These are phyloP conservation scores for Platanthera guangdongensis DNA, from an alignment of 106 monocot genomes.

Conservation along the genomic window DNA sequence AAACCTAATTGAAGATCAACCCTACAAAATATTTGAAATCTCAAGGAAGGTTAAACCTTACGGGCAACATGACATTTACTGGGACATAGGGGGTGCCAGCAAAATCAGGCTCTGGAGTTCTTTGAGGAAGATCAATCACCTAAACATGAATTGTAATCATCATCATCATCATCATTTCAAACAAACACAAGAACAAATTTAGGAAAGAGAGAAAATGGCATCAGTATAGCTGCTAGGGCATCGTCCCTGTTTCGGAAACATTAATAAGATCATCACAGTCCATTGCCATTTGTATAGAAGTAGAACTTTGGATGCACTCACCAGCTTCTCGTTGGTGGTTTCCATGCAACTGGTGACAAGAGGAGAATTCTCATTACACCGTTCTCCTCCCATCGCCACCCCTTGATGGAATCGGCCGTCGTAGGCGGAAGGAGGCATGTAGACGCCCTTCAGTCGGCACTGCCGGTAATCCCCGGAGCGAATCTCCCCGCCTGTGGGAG, in stretches of 20 bases:
- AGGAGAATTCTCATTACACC: conserved; percentile 19
- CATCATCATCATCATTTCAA: not conserved
- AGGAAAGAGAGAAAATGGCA: not conserved
- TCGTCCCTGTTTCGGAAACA: not conserved
- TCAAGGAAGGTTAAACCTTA: conserved; percentile 15
- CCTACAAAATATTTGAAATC: not conserved
- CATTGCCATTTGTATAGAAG: not conserved
- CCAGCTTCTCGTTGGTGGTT: conserved; percentile 46
- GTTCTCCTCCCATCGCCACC: conserved; percentile 10
- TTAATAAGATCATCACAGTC: not conserved
- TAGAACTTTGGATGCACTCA: conserved; percentile 6
- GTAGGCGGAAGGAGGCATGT: conserved; percentile 23
- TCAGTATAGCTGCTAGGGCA: no score
- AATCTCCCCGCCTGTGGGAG: conserved; percentile 15
- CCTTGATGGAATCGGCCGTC: conserved; percentile 13
- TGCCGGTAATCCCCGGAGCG: conserved; percentile 15
- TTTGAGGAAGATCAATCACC: conserved; percentile 29
- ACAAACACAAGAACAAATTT: not conserved
- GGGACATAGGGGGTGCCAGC: conserved; percentile 82
- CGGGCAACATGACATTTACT: conserved; percentile 91
- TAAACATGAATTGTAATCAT: conserved; percentile 6
- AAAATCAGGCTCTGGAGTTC: conserved; percentile 71
- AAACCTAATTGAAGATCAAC: not conserved
- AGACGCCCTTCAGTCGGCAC: conserved; percentile 51
- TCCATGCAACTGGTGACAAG: conserved; percentile 35